phyloP scores from a whole-genome alignment of 257 asterid genomes.

The Anisodus tanguticus region DNA sequence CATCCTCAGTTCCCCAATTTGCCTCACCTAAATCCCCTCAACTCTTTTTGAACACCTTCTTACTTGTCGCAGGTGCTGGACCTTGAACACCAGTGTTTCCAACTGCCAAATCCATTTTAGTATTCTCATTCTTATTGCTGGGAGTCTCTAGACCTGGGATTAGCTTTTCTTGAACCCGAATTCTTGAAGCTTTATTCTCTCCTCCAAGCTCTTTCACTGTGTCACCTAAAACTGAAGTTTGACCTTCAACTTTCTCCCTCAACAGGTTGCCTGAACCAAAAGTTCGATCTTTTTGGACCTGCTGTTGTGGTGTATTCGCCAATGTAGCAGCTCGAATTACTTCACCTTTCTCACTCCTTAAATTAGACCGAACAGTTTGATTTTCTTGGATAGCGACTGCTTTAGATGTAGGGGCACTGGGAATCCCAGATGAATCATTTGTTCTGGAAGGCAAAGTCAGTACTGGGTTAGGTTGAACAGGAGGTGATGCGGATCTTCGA shows the following conservation, averaged over 20 bases:
- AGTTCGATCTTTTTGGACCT: conserved; percentile 38
- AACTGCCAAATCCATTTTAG: conserved; percentile 32
- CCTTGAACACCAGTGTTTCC: conserved; percentile 25
- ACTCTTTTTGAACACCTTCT: conserved; percentile 34
- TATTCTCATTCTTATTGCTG: conserved; percentile 30
- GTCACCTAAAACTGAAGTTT: conserved; percentile 40
- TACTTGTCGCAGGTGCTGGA: conserved; percentile 32
- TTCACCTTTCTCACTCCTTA: conserved; percentile 28
- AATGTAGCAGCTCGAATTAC: conserved; percentile 11
- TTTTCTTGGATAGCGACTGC: conserved; percentile 36
- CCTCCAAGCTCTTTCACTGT: conserved; percentile 37
- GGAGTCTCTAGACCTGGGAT: conserved; percentile 23
- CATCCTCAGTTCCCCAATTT: conserved; percentile 31
- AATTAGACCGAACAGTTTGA: conserved; percentile 33
- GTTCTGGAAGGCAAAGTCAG: conserved; percentile 9
- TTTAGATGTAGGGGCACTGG: conserved; percentile 28
- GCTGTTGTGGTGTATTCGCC: conserved; percentile 31
- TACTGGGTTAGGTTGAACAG: conserved; percentile 10
- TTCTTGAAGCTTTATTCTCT: conserved; percentile 33
- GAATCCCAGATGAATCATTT: conserved; percentile 13
- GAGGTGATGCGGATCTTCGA: conserved; percentile 26
- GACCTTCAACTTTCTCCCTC: conserved; percentile 38
- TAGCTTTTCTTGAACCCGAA: conserved; percentile 37
- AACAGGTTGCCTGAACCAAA: conserved; percentile 38
- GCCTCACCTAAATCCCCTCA: conserved; percentile 25